Conservation (phyloP, 164 flowering plant genomes). For the Berberis vulgaris region DNA sequence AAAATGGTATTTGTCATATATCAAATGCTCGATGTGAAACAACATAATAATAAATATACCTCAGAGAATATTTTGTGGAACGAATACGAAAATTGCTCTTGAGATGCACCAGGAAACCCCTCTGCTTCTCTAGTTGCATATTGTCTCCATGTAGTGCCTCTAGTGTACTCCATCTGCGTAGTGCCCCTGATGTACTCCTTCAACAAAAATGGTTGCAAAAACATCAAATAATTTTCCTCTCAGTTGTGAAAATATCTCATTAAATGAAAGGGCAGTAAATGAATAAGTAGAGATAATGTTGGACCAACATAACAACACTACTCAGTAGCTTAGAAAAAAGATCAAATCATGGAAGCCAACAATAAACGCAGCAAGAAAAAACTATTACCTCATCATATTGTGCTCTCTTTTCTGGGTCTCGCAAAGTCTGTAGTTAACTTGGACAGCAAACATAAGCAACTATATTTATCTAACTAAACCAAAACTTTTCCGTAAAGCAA, state of each 20-base stretch:
- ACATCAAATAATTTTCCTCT: no score
- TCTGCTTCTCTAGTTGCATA: constrained; percentile 33
- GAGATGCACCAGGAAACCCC: constrained; percentile 35
- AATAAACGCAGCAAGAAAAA: not conserved
- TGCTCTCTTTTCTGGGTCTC: constrained; percentile 59
- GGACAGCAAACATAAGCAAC: constrained; percentile 16
- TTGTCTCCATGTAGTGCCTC: constrained; percentile 25
- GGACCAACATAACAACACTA: not conserved
- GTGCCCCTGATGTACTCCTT: not conserved
- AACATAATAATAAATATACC: constrained; percentile 33
- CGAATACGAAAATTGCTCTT: constrained; percentile 55
- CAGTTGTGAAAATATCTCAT: no score
- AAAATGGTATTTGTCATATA: not conserved
- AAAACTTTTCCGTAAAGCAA: no score
- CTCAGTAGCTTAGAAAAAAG: not conserved
- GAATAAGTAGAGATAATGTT: no score
- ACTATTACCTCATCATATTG: constrained; percentile 68
- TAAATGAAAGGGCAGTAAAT: no score
- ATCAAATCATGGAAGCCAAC: not conserved
- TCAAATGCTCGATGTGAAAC: not conserved
- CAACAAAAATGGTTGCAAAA: no score
- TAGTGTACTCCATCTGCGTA: constrained; percentile 20
- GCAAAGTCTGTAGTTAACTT: constrained; percentile 60
- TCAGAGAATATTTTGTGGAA: constrained; percentile 81
- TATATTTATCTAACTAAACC: not conserved